Base-by-base conservation (phyloP, 1,284 basidiomycete species). In the Porogramme epimiltina region DNA sequence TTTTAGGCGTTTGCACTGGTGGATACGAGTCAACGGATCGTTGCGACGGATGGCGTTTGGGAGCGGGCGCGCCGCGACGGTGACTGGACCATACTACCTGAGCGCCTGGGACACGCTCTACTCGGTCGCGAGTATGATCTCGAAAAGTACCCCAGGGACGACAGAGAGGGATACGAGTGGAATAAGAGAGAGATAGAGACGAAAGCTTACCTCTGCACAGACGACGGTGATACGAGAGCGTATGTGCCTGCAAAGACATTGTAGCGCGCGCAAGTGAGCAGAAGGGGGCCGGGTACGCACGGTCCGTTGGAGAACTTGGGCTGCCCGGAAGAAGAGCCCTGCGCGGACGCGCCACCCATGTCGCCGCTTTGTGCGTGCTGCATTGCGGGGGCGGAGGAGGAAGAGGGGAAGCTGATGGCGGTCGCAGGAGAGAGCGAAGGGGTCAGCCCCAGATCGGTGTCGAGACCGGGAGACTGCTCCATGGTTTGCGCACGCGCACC, bases 161-260 rank as follows among this genome's bases (percentile, higher is more conserved):
- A 23, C 5, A 19, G 26, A 16, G 2, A 5, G 24, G 3, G 16
- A 13, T 9, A 11, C 38, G 26, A 25, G 37, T 19, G 18, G 22
- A 24, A 28, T 23, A 28, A 31, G 3, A 18, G 16, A 13, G 43
- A 13, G 24, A 39, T 55, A 47, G 37, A 70, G 19, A n/a, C n/a
- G n/a, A 16, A 37, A 16, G 22, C 78, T 42, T 33, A 89, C 88
- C 82, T 91, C 88, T 66, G 84, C 87, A 59, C 88, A 91, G 11
- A 91, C 88, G 23, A 91, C 88, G 31, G 88, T 91, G 58, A 91
- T 84, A 47, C 89, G 78, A 0, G 89, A 87, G 49, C 88, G 84
- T 45, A 89, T 84, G 74, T 87, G 86, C 33, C 85, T 88, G 49
- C 15, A 49, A 36, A 39, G 25, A 39, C 23, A 43, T 51, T 46